These are phyloP conservation scores for Thermoascus crustaceus DNA, from an alignment of 2,329 filamentous ascomycete genomes.

Conservation along the genomic window DNA sequence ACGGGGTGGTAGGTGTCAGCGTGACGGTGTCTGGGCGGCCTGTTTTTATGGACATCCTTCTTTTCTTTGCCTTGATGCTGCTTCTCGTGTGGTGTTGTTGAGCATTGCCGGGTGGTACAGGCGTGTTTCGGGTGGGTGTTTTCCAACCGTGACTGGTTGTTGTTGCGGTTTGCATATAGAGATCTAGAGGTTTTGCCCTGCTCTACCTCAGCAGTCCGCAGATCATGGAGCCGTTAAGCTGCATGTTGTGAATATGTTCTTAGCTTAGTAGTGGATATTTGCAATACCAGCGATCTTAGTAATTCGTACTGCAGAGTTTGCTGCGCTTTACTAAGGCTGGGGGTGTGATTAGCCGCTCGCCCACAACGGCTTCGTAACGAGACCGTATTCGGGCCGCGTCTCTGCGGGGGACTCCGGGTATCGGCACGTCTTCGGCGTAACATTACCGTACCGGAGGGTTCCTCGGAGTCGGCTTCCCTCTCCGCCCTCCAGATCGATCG, in stretches of 20 bases:
- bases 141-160: too few relatives aligned
- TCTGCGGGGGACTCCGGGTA: conserved; percentile 17
- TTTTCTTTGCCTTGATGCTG: conserved; percentile 1
- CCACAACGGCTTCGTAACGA: conserved; percentile 6
- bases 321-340: background rate
- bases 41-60: background rate
- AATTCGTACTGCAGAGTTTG: too few relatives aligned
- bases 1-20: background rate
- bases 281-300: too few relatives aligned
- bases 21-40: background rate
- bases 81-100: too few relatives aligned
- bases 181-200: too few relatives aligned
- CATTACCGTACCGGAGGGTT: background rate
- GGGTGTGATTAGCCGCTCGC: conserved; percentile 1
- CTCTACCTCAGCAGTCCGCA: too few relatives aligned
- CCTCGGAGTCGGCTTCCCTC: conserved; percentile 3
- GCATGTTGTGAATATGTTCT: too few relatives aligned
- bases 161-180: too few relatives aligned
- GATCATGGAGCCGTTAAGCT: too few relatives aligned
- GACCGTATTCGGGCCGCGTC: conserved; percentile 12
- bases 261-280: too few relatives aligned
- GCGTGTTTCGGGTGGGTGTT: too few relatives aligned
- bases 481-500: conserved; percentile 12
- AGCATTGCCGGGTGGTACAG: too few relatives aligned
- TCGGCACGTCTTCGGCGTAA: conserved; percentile 25